Evolutionary conservation across 2,329 filamentous ascomycete species (phyloP).

Genomic region (Fonsecaea pugnacius): DNA sequence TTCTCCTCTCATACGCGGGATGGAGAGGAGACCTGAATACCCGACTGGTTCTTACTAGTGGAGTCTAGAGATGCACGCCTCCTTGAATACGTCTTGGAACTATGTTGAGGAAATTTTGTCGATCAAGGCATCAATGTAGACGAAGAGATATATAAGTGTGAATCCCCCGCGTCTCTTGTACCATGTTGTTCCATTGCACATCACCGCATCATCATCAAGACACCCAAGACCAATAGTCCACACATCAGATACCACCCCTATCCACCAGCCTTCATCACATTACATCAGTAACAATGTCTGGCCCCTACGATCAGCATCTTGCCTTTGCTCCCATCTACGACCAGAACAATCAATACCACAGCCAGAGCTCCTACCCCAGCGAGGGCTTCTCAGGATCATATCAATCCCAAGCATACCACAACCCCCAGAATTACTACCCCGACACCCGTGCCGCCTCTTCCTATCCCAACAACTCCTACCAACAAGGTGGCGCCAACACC

Average conservation of each 20-base stretch:
- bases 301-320: conserved; percentile 22
- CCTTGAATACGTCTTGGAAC: conserved; percentile 1
- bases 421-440: conserved; percentile 19
- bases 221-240: not conserved
- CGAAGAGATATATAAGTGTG: not conserved
- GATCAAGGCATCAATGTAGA: conserved; percentile 10
- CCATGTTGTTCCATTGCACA: not conserved
- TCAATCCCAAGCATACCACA: conserved; percentile 16
- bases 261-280: not conserved
- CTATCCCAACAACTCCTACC: conserved; percentile 15
- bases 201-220: conserved; percentile 1
- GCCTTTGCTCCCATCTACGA: conserved; percentile 16
- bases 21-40: conserved; percentile 4
- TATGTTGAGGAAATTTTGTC: not conserved
- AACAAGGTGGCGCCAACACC: conserved; percentile 9
- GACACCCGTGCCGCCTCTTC: conserved; percentile 6
- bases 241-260: not conserved
- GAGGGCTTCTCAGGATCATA: conserved; percentile 16
- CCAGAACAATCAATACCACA: conserved; percentile 19
- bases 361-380: conserved; percentile 19
- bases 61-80: not conserved
- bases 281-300: conserved; percentile 18
- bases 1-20: not conserved
- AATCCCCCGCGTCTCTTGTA: not conserved
- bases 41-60: not conserved